These are phyloP conservation scores for Mediolabrus comicus DNA, from an alignment of 108 stramenopile genomes.

Conservation along the genomic window DNA sequence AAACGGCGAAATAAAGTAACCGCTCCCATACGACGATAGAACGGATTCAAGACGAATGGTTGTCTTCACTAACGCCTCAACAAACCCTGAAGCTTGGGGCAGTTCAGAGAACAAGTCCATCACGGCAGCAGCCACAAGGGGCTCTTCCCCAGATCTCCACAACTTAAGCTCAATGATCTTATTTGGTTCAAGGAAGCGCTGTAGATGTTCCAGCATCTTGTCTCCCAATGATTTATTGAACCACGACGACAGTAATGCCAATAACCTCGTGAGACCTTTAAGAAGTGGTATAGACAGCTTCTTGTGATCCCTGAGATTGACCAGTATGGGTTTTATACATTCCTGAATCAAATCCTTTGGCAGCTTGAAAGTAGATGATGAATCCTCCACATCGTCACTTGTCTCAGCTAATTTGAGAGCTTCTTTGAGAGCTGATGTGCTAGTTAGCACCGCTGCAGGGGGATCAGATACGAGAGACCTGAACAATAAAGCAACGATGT, in stretches of 20 bases:
- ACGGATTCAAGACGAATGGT: slow-evolving; percentile 70
- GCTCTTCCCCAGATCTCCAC: slow-evolving; percentile 77
- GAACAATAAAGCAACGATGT: slow-evolving; percentile 80
- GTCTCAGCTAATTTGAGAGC: slow-evolving; percentile 60
- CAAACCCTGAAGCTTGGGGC: slow-evolving; percentile 73
- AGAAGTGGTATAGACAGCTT: slow-evolving; percentile 68
- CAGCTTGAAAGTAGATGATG: slow-evolving; percentile 53
- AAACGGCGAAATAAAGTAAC: slow-evolving; percentile 59
- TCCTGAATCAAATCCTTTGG: slow-evolving; percentile 84
- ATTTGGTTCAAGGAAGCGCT: slow-evolving; percentile 76
- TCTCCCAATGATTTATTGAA: slow-evolving; percentile 86
- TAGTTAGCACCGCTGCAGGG: slow-evolving; percentile 50
- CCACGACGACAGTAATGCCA: slow-evolving; percentile 78
- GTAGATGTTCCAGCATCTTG: slow-evolving; percentile 81
- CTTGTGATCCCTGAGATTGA: slow-evolving; percentile 79
- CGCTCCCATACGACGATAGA: slow-evolving; percentile 56
- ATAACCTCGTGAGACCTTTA: slow-evolving; percentile 66
- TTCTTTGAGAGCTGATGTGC: slow-evolving; percentile 69
- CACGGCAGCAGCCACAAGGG: slow-evolving; percentile 74
- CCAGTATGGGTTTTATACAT: slow-evolving; percentile 78
- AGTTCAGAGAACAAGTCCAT: slow-evolving; percentile 71
- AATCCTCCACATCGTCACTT: slow-evolving; percentile 33
- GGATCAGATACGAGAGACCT: slow-evolving; percentile 77
- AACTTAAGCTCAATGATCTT: slow-evolving; percentile 53
- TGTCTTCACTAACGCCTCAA: slow-evolving; percentile 82